Base-by-base conservation (phyloP, 1,284 basidiomycete species). In the Moesziomyces sp. region DNA sequence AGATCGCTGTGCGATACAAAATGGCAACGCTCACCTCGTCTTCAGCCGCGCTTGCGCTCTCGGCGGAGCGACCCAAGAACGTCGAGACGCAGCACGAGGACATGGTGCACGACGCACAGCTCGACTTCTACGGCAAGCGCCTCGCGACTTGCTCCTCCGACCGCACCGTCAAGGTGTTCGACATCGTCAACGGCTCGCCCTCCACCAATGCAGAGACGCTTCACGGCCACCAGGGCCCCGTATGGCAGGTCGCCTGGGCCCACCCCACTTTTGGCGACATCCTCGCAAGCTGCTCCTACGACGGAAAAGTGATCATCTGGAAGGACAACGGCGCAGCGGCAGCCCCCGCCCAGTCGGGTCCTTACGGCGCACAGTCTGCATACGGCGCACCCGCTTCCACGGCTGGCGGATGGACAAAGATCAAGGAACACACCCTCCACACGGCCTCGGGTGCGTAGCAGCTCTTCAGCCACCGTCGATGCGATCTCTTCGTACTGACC, bases 221-320 rank as follows among this genome's bases (percentile, higher is more conserved):
- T 9, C 57, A 71, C 14, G 81, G 77, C 46, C 97, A 98, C 85
- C 93, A 94, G 14, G 94, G 95, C 18, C 96, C 96, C 4, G 94
- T 99, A 40, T 98, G 96, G 95, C 94, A 97, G 84, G 91, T 99
- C 50, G 90, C 94, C n/a, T 99, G 96, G 97, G 96, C 93, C 8
- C 95, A 99, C 82, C 96, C 97, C 95, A 83, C 81, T 14, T 82
- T 93, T 78, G 96, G 96, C 1, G 91, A 93, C 72, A 97, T 99
- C 81, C 90, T 99, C 52, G 96, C 96, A 19, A 96, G 93, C 38
- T 97, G 93, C 84, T 97, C 95, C 5, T 99, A 98, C 85, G 96
- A 99, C 79, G 96, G 96, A 54, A 94, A 97, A 81, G 96, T 98
- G 46, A 89, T 98, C 85, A 96, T 99, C 76, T 99, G 97, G 96